phyloP scores from a whole-genome alignment of 2,329 filamentous ascomycete species.

The Lasiodiplodia gonubiensis region DNA sequence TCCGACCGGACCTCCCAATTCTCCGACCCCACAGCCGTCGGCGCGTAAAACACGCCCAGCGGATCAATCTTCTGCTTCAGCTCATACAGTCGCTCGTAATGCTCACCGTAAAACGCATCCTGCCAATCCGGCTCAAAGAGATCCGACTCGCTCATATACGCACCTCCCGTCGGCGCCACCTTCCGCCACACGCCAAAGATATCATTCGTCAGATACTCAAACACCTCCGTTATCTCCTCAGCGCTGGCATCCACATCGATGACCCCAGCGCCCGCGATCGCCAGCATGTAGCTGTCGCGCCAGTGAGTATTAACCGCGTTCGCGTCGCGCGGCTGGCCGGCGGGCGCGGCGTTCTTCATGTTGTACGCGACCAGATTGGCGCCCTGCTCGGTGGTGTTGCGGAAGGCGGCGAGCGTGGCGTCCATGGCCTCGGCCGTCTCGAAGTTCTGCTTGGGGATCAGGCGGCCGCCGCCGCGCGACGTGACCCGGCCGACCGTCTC shows the following conservation, averaged over 20 bases:
- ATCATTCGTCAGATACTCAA: not conserved
- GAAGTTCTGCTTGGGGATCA: slow-evolving; percentile 52
- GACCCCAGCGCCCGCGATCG: not conserved
- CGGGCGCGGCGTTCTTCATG: not conserved
- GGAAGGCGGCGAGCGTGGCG: slow-evolving; percentile 46
- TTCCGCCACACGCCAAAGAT: not conserved
- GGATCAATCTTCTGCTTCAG: slow-evolving; percentile 37
- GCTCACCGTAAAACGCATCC: slow-evolving; percentile 36
- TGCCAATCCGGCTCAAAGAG: slow-evolving; percentile 37
- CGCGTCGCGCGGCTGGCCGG: not conserved
- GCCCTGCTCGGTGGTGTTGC: not conserved
- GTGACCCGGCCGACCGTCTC: slow-evolving; percentile 40
- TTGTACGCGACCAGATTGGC: slow-evolving; percentile 19
- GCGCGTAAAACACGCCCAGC: slow-evolving; percentile 33
- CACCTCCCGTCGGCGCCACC: slow-evolving; percentile 30
- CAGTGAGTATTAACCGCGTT: slow-evolving; percentile 38
- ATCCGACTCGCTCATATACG: slow-evolving; percentile 41
- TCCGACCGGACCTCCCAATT: slow-evolving; percentile 34
- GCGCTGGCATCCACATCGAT: no score
- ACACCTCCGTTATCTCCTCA: not conserved
- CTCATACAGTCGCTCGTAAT: slow-evolving; percentile 33
- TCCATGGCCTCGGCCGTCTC: slow-evolving; percentile 39
- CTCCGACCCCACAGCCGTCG: slow-evolving; percentile 37
- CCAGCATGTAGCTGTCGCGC: slow-evolving; percentile 30
- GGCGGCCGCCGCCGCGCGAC: slow-evolving; percentile 51